These are phyloP conservation scores for Chrysanthemum makinoi DNA, from an alignment of 129 eudicot species.

Conservation along the genomic window DNA sequence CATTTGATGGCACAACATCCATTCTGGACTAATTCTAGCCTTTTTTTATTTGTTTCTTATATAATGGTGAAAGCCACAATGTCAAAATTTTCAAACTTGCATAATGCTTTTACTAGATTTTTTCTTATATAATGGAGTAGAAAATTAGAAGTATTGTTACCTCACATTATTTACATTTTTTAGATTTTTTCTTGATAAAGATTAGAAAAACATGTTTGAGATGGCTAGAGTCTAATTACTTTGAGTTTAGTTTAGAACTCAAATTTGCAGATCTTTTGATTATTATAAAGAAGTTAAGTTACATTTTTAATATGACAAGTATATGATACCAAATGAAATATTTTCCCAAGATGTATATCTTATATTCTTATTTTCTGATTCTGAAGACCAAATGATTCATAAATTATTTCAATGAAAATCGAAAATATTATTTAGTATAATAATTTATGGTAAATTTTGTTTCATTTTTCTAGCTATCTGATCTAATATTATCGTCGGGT, in stretches of 20 bases:
- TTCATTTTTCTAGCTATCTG: too few species aligned
- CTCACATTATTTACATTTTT: constrained; percentile 7
- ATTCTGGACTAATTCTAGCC: constrained; percentile 26
- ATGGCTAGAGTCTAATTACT: too few species aligned
- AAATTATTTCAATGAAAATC: too few species aligned
- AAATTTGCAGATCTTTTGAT: too few species aligned
- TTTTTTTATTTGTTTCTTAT: constrained; percentile 27
- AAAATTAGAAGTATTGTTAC: constrained; percentile 13
- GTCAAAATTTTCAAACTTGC: constrained; percentile 23
- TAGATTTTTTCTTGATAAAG: background rate
- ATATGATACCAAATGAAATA: background rate
- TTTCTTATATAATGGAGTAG: too few species aligned
- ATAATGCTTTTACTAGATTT: constrained; percentile 22
- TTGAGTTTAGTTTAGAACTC: too few species aligned
- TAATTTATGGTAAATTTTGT: background rate
- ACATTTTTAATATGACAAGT: background rate
- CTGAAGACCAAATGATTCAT: too few species aligned
- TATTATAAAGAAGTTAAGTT: background rate
- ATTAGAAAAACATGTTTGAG: too few species aligned
- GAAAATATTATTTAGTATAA: constrained; percentile 1
- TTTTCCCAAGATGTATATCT: too few species aligned
- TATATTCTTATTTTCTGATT: too few species aligned
- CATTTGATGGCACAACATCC: constrained; percentile 19
- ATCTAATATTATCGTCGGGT: too few species aligned
- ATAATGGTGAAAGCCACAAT: constrained; percentile 17